These are phyloP conservation scores for Ogataea paradorogensis DNA, from an alignment of 805 yeast species.

Conservation along the genomic window DNA sequence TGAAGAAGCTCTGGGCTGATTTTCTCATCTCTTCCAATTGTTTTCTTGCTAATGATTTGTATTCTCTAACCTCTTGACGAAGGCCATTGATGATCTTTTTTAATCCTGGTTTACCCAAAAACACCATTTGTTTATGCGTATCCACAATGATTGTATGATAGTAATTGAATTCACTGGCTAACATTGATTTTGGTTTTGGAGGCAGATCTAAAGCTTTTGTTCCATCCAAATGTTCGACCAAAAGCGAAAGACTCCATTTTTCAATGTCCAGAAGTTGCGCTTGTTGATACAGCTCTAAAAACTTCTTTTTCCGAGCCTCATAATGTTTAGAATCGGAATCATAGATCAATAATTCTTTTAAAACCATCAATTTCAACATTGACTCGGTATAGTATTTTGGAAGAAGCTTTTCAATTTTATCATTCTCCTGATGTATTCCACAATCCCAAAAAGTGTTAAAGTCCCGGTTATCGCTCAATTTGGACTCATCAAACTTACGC, in stretches of 20 bases:
- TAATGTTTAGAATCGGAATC: constrained; percentile 28
- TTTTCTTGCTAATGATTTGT: constrained; percentile 13
- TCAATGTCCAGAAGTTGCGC: constrained; percentile 36
- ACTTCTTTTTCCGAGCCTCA: constrained; percentile 21
- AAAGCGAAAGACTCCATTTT: constrained; percentile 31
- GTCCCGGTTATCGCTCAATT: constrained; percentile 60
- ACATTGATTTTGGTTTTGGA: constrained; percentile 13
- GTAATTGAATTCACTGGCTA: constrained; percentile 23
- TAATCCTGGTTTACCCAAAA: constrained; percentile 4
- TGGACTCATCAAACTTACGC: constrained; percentile 22
- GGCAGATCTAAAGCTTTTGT: constrained; percentile 7
- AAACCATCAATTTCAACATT: constrained; percentile 34
- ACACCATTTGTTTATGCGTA: constrained; percentile 21
- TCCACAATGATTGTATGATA: constrained; percentile 24
- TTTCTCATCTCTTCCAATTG: constrained; percentile 11
- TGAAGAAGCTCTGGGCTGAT: constrained; percentile 20
- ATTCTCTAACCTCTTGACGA: constrained; percentile 18
- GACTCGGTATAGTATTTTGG: constrained; percentile 24
- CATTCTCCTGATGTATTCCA: constrained; percentile 36
- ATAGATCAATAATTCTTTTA: constrained; percentile 41
- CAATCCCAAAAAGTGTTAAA: constrained; percentile 49
- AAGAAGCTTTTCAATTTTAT: constrained; percentile 19
- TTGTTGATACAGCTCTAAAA: constrained; percentile 9
- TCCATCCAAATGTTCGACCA: constrained; percentile 13
- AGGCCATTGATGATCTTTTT: constrained; percentile 7